Evolutionary conservation across 2,329 filamentous ascomycete genomes (phyloP).

Genomic region (Colletotrichum sp.): DNA sequence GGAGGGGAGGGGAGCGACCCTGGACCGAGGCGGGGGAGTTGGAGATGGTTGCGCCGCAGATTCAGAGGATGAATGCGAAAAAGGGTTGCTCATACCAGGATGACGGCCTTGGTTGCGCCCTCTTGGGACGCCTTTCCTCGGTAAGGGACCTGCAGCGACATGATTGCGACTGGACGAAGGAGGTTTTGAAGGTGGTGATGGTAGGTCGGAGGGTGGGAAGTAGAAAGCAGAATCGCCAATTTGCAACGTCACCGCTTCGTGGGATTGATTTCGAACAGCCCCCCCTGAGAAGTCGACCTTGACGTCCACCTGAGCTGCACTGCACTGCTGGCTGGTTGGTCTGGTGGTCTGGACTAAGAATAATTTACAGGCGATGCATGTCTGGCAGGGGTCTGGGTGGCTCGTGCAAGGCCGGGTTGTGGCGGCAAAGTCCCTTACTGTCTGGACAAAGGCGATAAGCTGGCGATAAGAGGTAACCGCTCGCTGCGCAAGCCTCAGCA

Average conservation of each 20-base stretch:
- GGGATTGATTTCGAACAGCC: background rate
- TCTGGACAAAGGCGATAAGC: no score
- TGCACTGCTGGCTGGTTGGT: background rate
- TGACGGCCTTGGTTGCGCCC: constrained; percentile 85
- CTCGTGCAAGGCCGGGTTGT: background rate
- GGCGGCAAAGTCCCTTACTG: background rate
- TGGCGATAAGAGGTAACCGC: background rate
- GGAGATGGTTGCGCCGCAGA: constrained; percentile 11
- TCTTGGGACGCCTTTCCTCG: constrained; percentile 56
- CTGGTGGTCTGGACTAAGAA: background rate
- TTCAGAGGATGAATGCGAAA: constrained; percentile 19
- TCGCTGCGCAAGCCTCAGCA: constrained; percentile 7
- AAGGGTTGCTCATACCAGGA: constrained; percentile 67
- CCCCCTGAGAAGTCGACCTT: constrained; percentile 14
- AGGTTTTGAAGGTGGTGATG: constrained; percentile 14
- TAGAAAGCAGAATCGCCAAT: background rate
- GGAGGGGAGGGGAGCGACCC: background rate
- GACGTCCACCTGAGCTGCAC: background rate
- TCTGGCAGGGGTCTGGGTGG: constrained; percentile 1
- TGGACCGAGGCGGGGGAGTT: constrained; percentile 10
- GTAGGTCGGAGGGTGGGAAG: background rate
- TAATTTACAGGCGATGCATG: constrained; percentile 8
- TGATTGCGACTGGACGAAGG: constrained; percentile 27
- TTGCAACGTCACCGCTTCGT: constrained; percentile 22
- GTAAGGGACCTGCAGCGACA: constrained; percentile 64